Base-by-base conservation (phyloP, 331 rosid species). In the Quercus phellos region DNA sequence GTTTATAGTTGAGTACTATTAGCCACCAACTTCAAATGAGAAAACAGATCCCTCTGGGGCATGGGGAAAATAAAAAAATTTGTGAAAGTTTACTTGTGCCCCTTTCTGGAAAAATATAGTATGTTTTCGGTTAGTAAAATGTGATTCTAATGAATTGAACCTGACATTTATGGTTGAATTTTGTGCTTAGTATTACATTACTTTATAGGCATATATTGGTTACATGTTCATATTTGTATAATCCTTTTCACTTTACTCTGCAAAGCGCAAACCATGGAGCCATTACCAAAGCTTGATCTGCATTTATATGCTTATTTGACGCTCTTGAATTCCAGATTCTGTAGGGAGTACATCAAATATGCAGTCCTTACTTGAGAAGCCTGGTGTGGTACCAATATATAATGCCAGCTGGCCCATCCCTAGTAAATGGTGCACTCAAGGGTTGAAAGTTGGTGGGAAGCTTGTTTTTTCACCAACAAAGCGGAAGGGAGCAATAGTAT, bases 321-420 rank as follows among this genome's bases (percentile, higher is more conserved):
- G 12, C 54, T 72, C 75, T 73, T 63, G 59, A 21, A 82, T 72
- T 80, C 61, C 81, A 86, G 86, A 83, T 81, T 70, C 84, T 14
- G 74, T 80, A 24, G 85, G 84, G 59, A 78, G 76, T 54, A 55
- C 81, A 85, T 84, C 81, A 32, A 87, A 81, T 75, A 69, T 82
- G 79, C 83, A 69, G 77, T 74, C 90, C 81, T 81, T 81, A 72
- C 60, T 83, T 85, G 93, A 85, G 81, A 92, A 85, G 79, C 86
- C 90, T 72, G 79, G 84, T 56, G 53, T 68, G 82, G 34, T 86
- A 73, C 77, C 85, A 12, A 64, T 78, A 72, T 74, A 68, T 34
- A 86, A 76, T 81, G 50, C 76, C 69, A 63, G 82, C 73, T 75
- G 84, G 78, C 72, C 78, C 70, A 42, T 76, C 46, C 71, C 70